Conservation (phyloP, 495 filamentous ascomycete genomes). For the Penicillium daleae region DNA sequence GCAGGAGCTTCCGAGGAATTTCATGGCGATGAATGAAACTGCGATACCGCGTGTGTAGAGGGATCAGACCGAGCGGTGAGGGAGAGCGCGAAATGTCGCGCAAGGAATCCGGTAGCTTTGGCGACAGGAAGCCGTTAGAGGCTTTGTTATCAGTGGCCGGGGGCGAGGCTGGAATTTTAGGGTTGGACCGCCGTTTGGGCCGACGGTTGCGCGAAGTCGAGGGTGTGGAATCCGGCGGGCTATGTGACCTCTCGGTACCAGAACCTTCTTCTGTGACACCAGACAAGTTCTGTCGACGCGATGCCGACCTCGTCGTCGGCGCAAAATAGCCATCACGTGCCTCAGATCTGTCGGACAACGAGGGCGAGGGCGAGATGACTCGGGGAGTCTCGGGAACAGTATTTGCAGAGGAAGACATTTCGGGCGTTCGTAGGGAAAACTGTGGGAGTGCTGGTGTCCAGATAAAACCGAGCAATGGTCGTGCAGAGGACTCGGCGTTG, state of each 20-base stretch:
- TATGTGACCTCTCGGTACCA: slow-evolving; percentile 31
- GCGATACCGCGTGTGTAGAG: slow-evolving; percentile 71
- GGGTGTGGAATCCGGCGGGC: slow-evolving; percentile 22
- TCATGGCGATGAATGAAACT: slow-evolving; percentile 56
- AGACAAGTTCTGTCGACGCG: slow-evolving; percentile 52
- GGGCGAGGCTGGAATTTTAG: slow-evolving; percentile 48
- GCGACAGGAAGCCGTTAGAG: slow-evolving; percentile 74
- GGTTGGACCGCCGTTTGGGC: slow-evolving; percentile 43
- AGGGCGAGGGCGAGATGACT: slow-evolving; percentile 72
- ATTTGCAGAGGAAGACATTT: slow-evolving; percentile 54
- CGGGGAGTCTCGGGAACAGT: slow-evolving; percentile 66
- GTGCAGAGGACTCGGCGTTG: slow-evolving; percentile 32
- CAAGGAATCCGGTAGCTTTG: slow-evolving; percentile 58
- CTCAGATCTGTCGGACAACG: slow-evolving; percentile 59
- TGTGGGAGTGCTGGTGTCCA: slow-evolving; percentile 48
- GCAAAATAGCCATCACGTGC: slow-evolving; percentile 59
- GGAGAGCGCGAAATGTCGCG: slow-evolving; percentile 84
- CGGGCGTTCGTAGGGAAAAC: slow-evolving; percentile 43
- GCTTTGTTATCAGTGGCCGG: slow-evolving; percentile 45
- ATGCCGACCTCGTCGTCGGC: slow-evolving; percentile 67
- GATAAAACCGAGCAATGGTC: slow-evolving; percentile 57
- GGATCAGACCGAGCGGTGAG: slow-evolving; percentile 90
- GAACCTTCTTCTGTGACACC: slow-evolving; percentile 45
- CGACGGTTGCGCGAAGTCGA: slow-evolving; percentile 43
- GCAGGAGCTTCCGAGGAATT: slow-evolving; percentile 51